Evolutionary conservation across 352 stramenopile genomes (phyloP), one percentile per base, ranked within the genome.

Genomic region (Phytophthora pisi): DNA sequence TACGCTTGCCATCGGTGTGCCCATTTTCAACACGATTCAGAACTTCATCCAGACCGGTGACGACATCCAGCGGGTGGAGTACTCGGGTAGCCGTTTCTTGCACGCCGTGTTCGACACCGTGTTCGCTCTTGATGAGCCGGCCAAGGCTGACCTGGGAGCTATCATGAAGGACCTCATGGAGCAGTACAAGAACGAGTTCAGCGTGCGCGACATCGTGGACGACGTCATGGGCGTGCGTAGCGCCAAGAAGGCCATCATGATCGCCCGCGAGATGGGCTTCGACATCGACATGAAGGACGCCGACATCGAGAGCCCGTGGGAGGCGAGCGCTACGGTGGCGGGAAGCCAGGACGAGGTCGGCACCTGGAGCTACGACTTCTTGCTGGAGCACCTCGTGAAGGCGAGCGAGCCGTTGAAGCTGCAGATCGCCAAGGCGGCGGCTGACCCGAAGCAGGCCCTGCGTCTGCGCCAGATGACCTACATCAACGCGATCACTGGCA

Each of bases 251-350:
- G 81, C 97, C 1, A 90, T 99, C 63, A 82, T 98, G 53, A 79
- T 99, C 45, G 95, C 91, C n/a, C 88, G 91, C 13, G 96, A 98
- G 62, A 81, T 99, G 31, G 94, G 94, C 5, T 88, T 98, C 54
- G 65, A 90, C 20, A 69, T 88, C 1, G 75, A 96, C 13, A 79
- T 96, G 43, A 60, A 84, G 49, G 84, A 97, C 54, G 82, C 92
- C 2, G 73, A 74, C 24, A 82, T 93, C 30, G 51, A 68, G 13
- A 85, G 78, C 20, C 79, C 72, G 43, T 92, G 78, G 78, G 72
- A 75, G 15, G 61, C 66, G 11, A 72, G 61, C 34, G 66, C 57
- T 15, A 74, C 80, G 24, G 71, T 82, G n/a, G 51, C 61, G 5
- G 66, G 70, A 20, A 75, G 70, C 24, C 52, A 79, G 36, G 72